Base-by-base conservation (phyloP, 192 early-diverging fungal species). In the Podila minutissima region DNA sequence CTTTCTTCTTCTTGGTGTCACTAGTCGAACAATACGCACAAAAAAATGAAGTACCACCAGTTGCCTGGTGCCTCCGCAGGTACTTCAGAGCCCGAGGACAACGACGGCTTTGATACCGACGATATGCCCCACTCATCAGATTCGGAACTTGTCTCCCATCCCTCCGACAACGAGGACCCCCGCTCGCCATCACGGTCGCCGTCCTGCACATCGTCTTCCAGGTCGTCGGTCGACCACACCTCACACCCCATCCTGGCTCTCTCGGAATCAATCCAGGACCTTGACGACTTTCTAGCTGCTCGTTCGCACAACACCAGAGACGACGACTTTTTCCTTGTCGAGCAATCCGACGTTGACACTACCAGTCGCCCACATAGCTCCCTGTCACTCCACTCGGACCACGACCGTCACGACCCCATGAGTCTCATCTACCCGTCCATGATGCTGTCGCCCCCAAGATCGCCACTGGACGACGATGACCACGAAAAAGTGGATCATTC, bases 121-220 rank as follows among this genome's bases (percentile, higher is more conserved):
- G 75, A 79, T 5, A 28, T 61, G 15, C 69, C 24, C 26, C 69
- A 64, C 22, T 72, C 75, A 8, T 72, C 77, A 12, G 71, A 81
- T 59, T 81, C 77, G 11, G 77, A 81, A 46, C 55, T 73, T 7
- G 57, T 81, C 62, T 81, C 77, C 20, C 77, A 81, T 50, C 69
- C 71, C 5, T 81, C 77, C 12, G 77, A 81, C 57, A 73, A 64
- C 55, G 77, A 81, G 20, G 70, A 69, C 38, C 61, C 17, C 19
- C 67, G 17, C 26, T 64, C 62, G 28, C 66, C 35, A 31, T 69
- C 69, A 2, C 29, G 8, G 10, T 64, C 69, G 1, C n/a, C 62
- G 61, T 57, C 58, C 6, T 60, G 49, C 35, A 0, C 35, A 9
- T 26, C 31, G 15, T 69, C 62, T 26, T 13, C 67, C 31, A 6